Evolutionary conservation across 1,284 basidiomycete genomes (phyloP).

Genomic region (Cystobasidium pallidum): DNA sequence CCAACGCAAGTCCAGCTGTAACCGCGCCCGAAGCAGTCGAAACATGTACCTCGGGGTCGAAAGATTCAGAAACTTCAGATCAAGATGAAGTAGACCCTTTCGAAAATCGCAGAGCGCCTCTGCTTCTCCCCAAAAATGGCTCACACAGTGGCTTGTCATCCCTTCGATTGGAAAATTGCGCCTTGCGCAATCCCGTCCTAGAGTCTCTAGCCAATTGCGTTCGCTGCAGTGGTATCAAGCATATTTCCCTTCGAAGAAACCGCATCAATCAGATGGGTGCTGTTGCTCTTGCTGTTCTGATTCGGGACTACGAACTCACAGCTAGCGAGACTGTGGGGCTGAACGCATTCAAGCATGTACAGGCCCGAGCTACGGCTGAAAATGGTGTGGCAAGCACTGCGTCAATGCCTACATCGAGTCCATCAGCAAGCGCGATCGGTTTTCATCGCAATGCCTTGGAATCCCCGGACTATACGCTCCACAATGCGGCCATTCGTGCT

Average conservation of each 20-base stretch:
- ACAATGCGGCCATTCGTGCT: not conserved
- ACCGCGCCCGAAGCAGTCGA: too few relatives aligned
- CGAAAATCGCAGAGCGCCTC: constrained; percentile 1
- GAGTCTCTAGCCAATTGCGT: constrained; percentile 78
- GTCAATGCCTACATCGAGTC: constrained; percentile 40
- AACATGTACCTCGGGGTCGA: too few relatives aligned
- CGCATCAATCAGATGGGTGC: constrained; percentile 78
- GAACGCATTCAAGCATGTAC: constrained; percentile 5
- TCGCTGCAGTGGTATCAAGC: constrained; percentile 76
- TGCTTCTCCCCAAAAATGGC: constrained; percentile 57
- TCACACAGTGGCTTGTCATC: constrained; percentile 62
- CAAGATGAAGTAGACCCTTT: not conserved
- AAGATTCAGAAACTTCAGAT: not conserved
- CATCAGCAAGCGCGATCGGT: not conserved
- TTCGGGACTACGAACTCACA: constrained; percentile 86
- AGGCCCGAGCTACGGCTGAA: not conserved
- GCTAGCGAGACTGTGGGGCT: constrained; percentile 52
- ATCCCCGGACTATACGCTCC: not conserved
- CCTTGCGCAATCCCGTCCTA: constrained; percentile 69
- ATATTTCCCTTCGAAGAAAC: constrained; percentile 85
- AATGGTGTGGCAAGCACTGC: constrained; percentile 10
- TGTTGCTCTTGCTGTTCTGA: constrained; percentile 90
- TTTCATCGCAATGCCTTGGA: not conserved
- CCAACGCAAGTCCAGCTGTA: not conserved
- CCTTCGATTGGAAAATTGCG: constrained; percentile 79